A percentile compares a stretch with the other conserved stretches of the same genome.
phyloP scores from a whole-genome alignment of 176 grass and related monocot species.

The Lolium rigidum region DNA sequence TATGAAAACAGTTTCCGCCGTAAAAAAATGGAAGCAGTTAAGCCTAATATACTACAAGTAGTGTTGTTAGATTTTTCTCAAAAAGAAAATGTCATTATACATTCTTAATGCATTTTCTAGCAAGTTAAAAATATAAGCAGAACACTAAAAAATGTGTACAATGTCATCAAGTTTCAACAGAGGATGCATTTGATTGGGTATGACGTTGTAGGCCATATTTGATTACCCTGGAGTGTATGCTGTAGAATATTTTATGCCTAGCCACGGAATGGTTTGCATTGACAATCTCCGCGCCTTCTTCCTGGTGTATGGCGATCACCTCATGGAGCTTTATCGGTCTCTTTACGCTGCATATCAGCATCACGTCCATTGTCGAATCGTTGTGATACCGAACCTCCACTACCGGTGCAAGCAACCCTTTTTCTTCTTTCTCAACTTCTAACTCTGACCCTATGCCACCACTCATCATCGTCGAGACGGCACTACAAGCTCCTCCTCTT shows the following conservation, averaged over 20 bases:
- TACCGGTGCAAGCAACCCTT: neutral
- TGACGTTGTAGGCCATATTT: neutral
- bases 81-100: neutral
- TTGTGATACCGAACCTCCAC: slow-evolving; percentile 55
- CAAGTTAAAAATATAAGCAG: no score
- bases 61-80: neutral
- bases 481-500: neutral
- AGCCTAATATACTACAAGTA: neutral
- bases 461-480: slow-evolving; percentile 15
- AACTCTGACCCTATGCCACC: neutral
- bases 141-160: no score
- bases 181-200: no score
- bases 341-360: slow-evolving; percentile 43
- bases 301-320: slow-evolving; percentile 60
- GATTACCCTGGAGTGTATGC: slow-evolving; percentile 60
- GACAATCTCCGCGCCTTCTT: slow-evolving; percentile 52
- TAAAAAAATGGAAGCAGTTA: neutral
- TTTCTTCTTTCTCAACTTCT: neutral
- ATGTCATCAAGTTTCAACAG: no score
- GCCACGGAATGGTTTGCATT: no score
- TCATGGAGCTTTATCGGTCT: slow-evolving; percentile 53
- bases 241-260: slow-evolving; percentile 51
- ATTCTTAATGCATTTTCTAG: neutral
- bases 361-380: slow-evolving; percentile 54
- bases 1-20: neutral